Percentiles rank a stretch among this genome's conserved stretches.
phyloP scores from a whole-genome alignment of 345 rosid species.

The Microthlaspi erraticum region DNA sequence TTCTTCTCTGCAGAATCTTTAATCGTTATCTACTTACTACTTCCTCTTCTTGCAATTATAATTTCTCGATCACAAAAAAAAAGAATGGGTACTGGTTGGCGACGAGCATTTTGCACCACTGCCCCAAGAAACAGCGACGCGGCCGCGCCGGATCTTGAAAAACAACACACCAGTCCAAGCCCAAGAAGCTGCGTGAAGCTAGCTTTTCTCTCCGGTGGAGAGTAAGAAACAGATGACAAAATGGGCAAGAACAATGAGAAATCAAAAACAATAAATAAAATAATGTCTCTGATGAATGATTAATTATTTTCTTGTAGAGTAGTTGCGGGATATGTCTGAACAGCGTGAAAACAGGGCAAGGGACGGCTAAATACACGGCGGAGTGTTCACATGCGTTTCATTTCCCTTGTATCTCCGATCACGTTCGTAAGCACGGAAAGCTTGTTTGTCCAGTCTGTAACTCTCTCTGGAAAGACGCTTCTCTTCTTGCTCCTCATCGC shows the following conservation, averaged over 20 bases:
- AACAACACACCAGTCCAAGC: constrained; percentile 53
- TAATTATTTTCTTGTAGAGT: constrained; percentile 45
- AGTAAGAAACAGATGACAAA: constrained; percentile 48
- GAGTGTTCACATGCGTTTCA: constrained; percentile 87
- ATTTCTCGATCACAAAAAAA: neutral
- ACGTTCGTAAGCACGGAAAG: constrained; percentile 56
- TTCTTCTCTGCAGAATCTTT: constrained; percentile 31
- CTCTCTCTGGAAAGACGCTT: constrained; percentile 71
- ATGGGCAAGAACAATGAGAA: neutral
- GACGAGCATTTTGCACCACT: constrained; percentile 93
- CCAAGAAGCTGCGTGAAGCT: constrained; percentile 65
- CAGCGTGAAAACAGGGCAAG: constrained; percentile 81
- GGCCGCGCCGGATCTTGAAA: constrained; percentile 44
- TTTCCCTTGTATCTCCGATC: constrained; percentile 75
- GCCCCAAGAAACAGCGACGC: constrained; percentile 64
- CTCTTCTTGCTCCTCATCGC: constrained; percentile 58
- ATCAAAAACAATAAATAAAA: neutral
- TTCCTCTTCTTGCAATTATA: neutral
- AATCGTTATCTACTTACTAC: constrained; percentile 26
- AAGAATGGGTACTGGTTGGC: constrained; percentile 91
- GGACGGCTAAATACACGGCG: constrained; percentile 83
- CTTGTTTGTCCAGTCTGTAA: constrained; percentile 84
- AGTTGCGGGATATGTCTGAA: constrained; percentile 78
- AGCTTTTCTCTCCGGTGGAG: constrained; percentile 58
- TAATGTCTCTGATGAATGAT: neutral